These are phyloP conservation scores for Penicillium corylophilum DNA, from an alignment of 2,329 filamentous ascomycete genomes.

Conservation along the genomic window DNA sequence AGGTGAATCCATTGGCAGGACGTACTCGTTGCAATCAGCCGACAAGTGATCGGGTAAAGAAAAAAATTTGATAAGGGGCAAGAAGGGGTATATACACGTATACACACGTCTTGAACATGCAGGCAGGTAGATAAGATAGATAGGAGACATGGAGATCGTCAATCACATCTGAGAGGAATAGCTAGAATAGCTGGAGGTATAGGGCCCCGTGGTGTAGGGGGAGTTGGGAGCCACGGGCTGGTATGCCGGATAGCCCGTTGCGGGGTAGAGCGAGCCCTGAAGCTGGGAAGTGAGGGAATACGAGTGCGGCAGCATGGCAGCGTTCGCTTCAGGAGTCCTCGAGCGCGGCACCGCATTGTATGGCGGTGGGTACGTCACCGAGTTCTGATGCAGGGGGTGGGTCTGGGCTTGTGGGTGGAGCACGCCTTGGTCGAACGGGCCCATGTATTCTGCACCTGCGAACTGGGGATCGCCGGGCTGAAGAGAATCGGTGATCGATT, in stretches of 20 bases:
- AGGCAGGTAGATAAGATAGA: conserved; percentile 6
- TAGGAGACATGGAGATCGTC: background rate
- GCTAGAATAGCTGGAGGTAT: conserved; percentile 19
- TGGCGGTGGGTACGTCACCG: conserved; percentile 36
- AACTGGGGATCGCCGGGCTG: conserved; percentile 18
- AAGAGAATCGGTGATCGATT: conserved; percentile 22
- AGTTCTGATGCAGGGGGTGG: conserved; percentile 31
- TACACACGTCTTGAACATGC: conserved; percentile 7
- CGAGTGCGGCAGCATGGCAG: conserved; percentile 21
- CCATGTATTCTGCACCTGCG: conserved; percentile 11
- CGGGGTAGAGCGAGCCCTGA: conserved; percentile 23
- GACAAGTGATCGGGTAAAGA: conserved; percentile 3
- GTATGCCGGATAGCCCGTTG: conserved; percentile 16
- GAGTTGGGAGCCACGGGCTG: conserved; percentile 17
- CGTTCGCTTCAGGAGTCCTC: conserved; percentile 18
- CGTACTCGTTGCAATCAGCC: conserved; percentile 10
- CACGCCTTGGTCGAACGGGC: conserved; percentile 16
- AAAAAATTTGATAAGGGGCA: background rate
- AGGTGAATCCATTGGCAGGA: conserved; percentile 8
- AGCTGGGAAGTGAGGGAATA: conserved; percentile 22
- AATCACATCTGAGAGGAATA: conserved; percentile 22
- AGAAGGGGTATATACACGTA: conserved; percentile 18
- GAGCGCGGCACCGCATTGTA: conserved; percentile 29
- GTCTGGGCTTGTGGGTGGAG: conserved; percentile 20
- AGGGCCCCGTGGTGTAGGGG: conserved; percentile 19